Evolutionary conservation across 331 rosid genomes (phyloP).

Genomic region (Acacia concinna): DNA sequence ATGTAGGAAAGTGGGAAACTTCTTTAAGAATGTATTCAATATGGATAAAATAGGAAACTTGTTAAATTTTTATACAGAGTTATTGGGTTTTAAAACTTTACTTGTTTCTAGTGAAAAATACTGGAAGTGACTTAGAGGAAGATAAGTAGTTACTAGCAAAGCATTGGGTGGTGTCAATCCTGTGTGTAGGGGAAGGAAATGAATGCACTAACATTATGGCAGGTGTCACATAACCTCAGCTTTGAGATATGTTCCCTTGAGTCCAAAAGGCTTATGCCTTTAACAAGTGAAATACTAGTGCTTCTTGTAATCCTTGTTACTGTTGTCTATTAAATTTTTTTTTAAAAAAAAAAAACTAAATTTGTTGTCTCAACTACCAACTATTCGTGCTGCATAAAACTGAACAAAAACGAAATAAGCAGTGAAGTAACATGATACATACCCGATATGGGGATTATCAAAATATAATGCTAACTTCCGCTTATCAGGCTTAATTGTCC

Average conservation of each 20-base stretch:
- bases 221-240: neutral
- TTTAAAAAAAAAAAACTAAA: neutral
- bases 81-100: neutral
- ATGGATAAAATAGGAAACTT: neutral
- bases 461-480: conserved; percentile 81
- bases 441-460: conserved; percentile 90
- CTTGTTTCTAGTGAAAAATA: neutral
- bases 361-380: neutral
- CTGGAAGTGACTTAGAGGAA: neutral
- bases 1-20: neutral
- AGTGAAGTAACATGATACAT: conserved; percentile 27
- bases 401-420: conserved; percentile 4
- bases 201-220: neutral
- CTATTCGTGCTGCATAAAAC: neutral
- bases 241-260: neutral
- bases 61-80: neutral
- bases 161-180: neutral
- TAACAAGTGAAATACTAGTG: neutral
- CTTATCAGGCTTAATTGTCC: conserved; percentile 96
- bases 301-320: neutral
- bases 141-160: neutral
- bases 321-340: neutral
- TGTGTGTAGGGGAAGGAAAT: neutral
- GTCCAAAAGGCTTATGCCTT: neutral
- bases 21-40: neutral